Evolutionary conservation across 352 stramenopile genomes (phyloP), one percentile per base, ranked within the genome.

Genomic region (Globisporangium sylvaticum): DNA sequence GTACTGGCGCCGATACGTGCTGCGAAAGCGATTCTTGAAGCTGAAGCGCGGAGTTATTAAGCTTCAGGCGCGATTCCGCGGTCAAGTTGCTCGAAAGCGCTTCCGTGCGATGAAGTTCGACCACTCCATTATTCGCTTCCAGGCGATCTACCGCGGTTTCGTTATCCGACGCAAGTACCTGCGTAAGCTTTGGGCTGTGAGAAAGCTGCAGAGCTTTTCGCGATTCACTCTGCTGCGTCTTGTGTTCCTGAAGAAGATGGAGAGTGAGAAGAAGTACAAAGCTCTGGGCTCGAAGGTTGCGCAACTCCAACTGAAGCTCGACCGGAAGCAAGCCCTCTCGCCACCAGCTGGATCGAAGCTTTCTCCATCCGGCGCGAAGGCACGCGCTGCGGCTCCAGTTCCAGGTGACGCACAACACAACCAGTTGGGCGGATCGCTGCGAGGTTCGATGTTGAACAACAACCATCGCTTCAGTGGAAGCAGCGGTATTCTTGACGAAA

Each of bases 401-500:
- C 74, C 68, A 24, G 62, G 62, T 22, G 62, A 67, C 39, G 31
- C 54, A 2, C 37, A 63, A 10, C 24, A 15, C 10, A 50, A 50
- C 52, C 50, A 67, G 12, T 70, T 46, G 22, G 56, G 70, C 24
- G 75, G 62, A n/a, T 84, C 78, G n/a, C 68, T 70, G 7, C 72
- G 81, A 15, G 72, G 75, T 1, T 90, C 84, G 37, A 85, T 85
- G 71, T 55, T 83, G n/a, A 76, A 77, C 54, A 78, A 67, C 42
- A 76, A 69, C 37, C 69, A 78, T 62, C 82, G 84, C 8, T 84
- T 88, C 64, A 91, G 81, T 42, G 76, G 66, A 8, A 88, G 78
- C 29, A 94, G 81, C 55, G 84, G 87, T 14, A 93, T 95, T 59
- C 63, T 95, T 10, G 85, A 95, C 27, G 87, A 95, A 63, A 92